Evolutionary conservation across 106 monocot genomes (phyloP).

Genomic region (Allium cepa): DNA sequence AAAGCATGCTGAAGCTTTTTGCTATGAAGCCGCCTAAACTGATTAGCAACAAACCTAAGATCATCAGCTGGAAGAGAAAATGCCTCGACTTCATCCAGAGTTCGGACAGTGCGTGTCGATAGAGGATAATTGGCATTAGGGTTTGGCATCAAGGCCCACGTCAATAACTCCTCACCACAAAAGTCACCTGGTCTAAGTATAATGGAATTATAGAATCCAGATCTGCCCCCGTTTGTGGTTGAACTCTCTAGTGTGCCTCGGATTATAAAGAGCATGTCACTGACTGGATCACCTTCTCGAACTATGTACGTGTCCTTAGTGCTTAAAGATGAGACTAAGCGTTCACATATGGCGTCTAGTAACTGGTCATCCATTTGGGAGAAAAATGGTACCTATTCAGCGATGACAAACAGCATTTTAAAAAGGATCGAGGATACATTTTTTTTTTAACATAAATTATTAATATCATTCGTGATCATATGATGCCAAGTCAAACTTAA

Average conservation of each 20-base stretch:
- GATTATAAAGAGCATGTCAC: slow-evolving; percentile 84
- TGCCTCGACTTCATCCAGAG: slow-evolving; percentile 73
- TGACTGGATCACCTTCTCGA: slow-evolving; percentile 81
- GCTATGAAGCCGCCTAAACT: slow-evolving; percentile 78
- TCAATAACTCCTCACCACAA: slow-evolving; percentile 81
- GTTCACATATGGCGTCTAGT: slow-evolving; percentile 83
- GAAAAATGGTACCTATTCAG: slow-evolving; percentile 74
- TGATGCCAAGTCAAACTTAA: no score
- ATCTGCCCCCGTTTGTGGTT: slow-evolving; percentile 84
- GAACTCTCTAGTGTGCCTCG: slow-evolving; percentile 82
- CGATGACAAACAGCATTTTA: background rate
- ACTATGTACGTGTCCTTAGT: slow-evolving; percentile 74
- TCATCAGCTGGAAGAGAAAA: slow-evolving; percentile 77
- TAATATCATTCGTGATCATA: no score
- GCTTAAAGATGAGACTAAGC: slow-evolving; percentile 68
- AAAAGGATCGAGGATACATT: no score
- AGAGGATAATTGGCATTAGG: slow-evolving; percentile 50
- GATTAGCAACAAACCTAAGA: slow-evolving; percentile 83
- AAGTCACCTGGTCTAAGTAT: slow-evolving; percentile 66
- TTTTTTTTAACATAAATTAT: no score
- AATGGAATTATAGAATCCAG: slow-evolving; percentile 87
- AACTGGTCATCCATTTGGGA: slow-evolving; percentile 84
- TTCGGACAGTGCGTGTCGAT: slow-evolving; percentile 61
- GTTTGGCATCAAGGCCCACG: slow-evolving; percentile 78
- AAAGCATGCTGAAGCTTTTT: slow-evolving; percentile 86